Base-by-base conservation (phyloP, 2,329 filamentous ascomycete genomes). In the Fusarium torreyae region DNA sequence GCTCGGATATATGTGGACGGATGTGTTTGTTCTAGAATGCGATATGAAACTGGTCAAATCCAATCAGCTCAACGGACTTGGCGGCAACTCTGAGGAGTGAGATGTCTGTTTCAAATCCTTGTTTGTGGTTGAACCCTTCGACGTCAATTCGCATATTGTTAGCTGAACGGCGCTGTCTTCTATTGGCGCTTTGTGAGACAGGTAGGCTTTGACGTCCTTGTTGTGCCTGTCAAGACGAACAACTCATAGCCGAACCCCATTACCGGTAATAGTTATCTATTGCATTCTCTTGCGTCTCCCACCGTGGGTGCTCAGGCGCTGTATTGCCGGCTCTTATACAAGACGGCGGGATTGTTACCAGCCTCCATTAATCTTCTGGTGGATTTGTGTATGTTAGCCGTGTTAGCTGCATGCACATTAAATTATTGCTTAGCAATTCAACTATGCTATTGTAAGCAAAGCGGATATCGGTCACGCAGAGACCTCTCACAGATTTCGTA, bases 381-480 rank as follows among this genome's bases (percentile, higher is more conserved):
- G 33, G 51, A 58, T 49, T 63, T 44, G 49, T 26, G 36, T 44
- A 49, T 15, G 43, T 10, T 31, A 31, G 28, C 28, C 28, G 28
- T 31, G 49, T 44, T 20, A 26, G 43, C 58, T 63, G 20, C 49
- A 44, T 39, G 3, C 22, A 24, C 7, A 5, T 48, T 40, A 24
- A 34, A 44, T 31, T 17, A n/a, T 24, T 65, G 53, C 48, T 65
- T 65, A 52, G 45, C 56, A 59, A 53, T 59, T 52, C 10, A 36
- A 40, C n/a, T 28, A 52, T 59, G 52, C 39, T 65, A 59, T 65
- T 59, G 62, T 65, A 65, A 59, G 60, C 62, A 53, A 15, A 18
- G 38, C 52, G 45, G 53, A 13, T 36, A 34, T 20, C 44, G 44
- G 61, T 36, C 50, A 31, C 44, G 28, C 39, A 24, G 39, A 46